Evolutionary conservation across 805 yeast genomes (phyloP).

Genomic region (Ogataea paraovalis): DNA sequence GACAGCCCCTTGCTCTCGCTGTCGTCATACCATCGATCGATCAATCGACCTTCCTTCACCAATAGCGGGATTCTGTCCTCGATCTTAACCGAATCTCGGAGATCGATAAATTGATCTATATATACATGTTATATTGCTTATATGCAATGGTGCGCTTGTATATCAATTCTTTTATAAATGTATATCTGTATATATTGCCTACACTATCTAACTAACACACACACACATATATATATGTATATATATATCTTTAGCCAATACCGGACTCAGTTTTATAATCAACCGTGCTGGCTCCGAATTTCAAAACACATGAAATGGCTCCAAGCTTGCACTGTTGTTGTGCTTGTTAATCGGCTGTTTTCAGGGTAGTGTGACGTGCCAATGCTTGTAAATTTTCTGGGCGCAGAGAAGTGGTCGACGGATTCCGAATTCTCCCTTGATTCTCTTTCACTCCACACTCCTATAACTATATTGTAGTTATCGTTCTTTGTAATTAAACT

Average conservation of each 20-base stretch:
- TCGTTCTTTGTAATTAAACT: too few relatives aligned
- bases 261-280: conserved; percentile 13
- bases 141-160: too few relatives aligned
- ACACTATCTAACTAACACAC: too few relatives aligned
- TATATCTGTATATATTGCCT: not conserved
- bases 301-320: not conserved
- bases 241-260: conserved; percentile 11
- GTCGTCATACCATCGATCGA: not conserved
- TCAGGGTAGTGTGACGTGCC: too few relatives aligned
- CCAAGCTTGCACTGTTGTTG: not conserved
- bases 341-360: not conserved
- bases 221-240: not conserved
- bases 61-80: too few relatives aligned
- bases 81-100: not conserved
- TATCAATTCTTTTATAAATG: not conserved
- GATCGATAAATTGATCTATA: not conserved
- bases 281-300: not conserved
- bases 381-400: too few relatives aligned
- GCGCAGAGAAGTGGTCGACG: too few relatives aligned
- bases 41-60: not conserved
- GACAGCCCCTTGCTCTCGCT: not conserved
- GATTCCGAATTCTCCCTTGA: too few relatives aligned
- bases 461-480: too few relatives aligned
- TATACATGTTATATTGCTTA: too few relatives aligned
- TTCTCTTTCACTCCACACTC: too few relatives aligned